Base-by-base conservation (phyloP, 2,329 filamentous ascomycete species). In the Fusarium brachygibbosum region DNA sequence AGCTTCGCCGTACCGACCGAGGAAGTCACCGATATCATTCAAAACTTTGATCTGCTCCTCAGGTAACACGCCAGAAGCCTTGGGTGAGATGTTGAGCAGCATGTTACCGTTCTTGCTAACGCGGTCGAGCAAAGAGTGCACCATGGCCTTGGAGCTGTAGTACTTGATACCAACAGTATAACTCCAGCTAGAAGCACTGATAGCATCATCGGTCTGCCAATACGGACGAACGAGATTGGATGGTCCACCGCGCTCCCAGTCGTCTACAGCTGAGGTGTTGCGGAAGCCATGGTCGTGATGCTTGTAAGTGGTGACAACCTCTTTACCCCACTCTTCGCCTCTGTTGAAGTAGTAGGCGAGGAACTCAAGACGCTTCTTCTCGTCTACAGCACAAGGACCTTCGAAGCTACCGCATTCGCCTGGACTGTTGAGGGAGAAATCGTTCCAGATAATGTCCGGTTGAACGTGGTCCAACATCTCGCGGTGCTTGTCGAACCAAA, bases 361-460 rank as follows among this genome's bases (percentile, higher is more conserved):
- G 6, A 63, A 63, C 7, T 63, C 58, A 1, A 63, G 28, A 0
- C 60, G 42, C 0, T 41, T 63, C 21, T 63, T 16, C n/a, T 63
- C 60, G 4, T 45, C 50, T 3, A 63, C 50, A 5, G 41, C 60
- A 21, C 59, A 63, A 4, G 59, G 59, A 2, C 59, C 59, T 1
- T 63, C 35, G 8, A 55, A 62, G 2, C 23, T 21, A 5, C 23
- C 59, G 0, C 58, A 63, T 13, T 63, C 42, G 2, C 40, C 59
- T 5, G 59, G 59, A 13, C 40, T 63, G 14, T 63, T 14, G 0
- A 63, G 60, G 0, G 58, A 63, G 21, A 63, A 63, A 17, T 63
- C 60, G 6, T 63, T 63, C 60, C 60, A 63, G 25, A 63, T 57
- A 2, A 63, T 63, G 17, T 63, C 60, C 2, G 60, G 60, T 25